Evolutionary conservation across 176 grass and related monocot genomes (phyloP).

Genomic region (Carex kokanica): DNA sequence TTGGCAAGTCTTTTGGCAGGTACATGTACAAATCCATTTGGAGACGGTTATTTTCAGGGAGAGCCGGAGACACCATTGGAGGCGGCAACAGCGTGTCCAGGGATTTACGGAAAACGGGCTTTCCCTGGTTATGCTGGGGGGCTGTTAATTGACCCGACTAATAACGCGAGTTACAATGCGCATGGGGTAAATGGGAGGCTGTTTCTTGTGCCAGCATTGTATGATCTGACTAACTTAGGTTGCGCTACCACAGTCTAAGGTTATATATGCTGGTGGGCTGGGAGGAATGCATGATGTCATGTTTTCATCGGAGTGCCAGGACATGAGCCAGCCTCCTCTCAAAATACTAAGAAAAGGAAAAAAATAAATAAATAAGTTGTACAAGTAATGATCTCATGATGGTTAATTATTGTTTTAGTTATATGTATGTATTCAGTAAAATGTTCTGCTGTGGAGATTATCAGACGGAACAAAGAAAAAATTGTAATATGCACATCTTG

Average conservation of each 20-base stretch:
- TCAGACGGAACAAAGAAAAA: background rate
- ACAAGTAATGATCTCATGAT: background rate
- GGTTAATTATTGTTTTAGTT: background rate
- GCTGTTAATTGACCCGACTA: conserved; percentile 22
- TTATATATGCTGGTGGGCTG: background rate
- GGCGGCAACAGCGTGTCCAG: conserved; percentile 43
- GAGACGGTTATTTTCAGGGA: conserved; percentile 64
- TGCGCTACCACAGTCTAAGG: conserved; percentile 28
- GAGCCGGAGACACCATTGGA: conserved; percentile 42
- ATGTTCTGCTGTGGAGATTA: background rate
- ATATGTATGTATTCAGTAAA: background rate
- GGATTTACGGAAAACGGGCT: conserved; percentile 24
- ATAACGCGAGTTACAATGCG: conserved; percentile 35
- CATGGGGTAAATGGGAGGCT: conserved; percentile 25
- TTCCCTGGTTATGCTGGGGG: conserved; percentile 34
- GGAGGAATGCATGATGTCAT: background rate
- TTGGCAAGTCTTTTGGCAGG: conserved; percentile 70
- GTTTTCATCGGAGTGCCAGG: conserved; percentile 11
- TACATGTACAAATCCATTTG: conserved; percentile 66
- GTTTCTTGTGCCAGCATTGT: conserved; percentile 64
- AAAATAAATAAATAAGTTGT: background rate
- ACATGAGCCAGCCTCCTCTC: conserved; percentile 17
- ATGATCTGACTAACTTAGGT: conserved; percentile 2
- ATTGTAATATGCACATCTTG: background rate
- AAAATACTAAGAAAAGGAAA: background rate